Evolutionary conservation across 495 filamentous ascomycete genomes (phyloP), one percentile per base, ranked within the genome.

Genomic region (Polyplosphaeria fusca): DNA sequence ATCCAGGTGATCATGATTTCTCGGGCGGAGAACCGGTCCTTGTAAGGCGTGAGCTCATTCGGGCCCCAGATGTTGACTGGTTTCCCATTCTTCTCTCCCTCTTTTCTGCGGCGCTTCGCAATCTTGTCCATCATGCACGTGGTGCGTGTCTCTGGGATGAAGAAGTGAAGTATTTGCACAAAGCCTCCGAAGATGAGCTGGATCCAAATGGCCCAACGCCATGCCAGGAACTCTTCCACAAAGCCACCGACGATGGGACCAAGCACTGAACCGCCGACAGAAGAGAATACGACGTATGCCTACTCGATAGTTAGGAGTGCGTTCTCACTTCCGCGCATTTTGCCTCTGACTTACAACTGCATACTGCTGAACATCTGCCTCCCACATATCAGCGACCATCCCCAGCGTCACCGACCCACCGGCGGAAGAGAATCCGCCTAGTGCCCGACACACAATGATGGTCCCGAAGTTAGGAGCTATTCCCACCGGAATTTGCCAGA

Each of bases 161-260:
- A 35, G 1, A 79, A 55, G 56, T 85, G 82, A 0, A 74, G 50
- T 4, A 76, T 28, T 55, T 84, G 82, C 3, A 82, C 79, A 28
- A 73, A 73, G 12, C 63, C 79, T 37, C 80, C 80, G 50, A 83
- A 79, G 71, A 82, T 80, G 52, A 82, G 72, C 64, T 83, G 64
- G 46, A 63, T 60, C 59, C 60, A 67, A 47, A 63, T 59, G 51
- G 52, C 79, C 89, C 89, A 93, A 18, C 74, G 74, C 89, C 86
- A 91, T n/a, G 68, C 56, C 12, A 86, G 72, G 61, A 78, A 81
- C 14, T 77, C 70, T 52, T 87, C 79, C 57, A 88, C 78, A 66
- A 91, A 86, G 18, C 88, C 89, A 53, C 89, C 89, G 40, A 93
- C 77, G 38, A 93, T 80, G 0, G 89, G 87, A 1, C 89, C 89